Conservation (phyloP, 192 early-diverging fungal genomes). For the Backusella westeae region DNA sequence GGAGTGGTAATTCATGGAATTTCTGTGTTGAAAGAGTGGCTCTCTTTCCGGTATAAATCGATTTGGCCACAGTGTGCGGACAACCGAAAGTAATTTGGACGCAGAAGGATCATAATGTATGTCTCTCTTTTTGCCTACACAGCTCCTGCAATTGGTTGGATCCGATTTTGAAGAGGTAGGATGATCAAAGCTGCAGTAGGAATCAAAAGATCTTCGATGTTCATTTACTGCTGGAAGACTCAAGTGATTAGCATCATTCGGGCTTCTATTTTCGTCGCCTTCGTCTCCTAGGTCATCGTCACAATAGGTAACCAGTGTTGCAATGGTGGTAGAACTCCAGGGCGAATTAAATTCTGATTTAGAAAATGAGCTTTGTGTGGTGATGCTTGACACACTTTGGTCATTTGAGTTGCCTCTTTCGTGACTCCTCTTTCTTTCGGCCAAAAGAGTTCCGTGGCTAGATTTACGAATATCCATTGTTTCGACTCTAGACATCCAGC, state of each 20-base stretch:
- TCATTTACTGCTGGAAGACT: background rate
- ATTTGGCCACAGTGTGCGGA: background rate
- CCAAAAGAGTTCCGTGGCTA: background rate
- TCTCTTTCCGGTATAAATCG: background rate
- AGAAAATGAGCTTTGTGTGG: conserved; percentile 1
- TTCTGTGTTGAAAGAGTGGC: background rate
- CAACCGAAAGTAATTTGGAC: background rate
- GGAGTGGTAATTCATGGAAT: background rate
- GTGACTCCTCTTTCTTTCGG: background rate
- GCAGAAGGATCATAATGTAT: background rate
- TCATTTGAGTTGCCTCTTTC: background rate
- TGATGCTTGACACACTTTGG: background rate
- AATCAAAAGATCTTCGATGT: conserved; percentile 7
- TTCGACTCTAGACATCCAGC: conserved; percentile 6
- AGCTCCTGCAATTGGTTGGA: conserved; percentile 9
- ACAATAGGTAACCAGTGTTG: background rate
- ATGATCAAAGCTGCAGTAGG: conserved; percentile 13
- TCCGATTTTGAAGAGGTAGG: conserved; percentile 13
- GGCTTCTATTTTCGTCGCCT: background rate
- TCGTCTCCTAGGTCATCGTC: background rate
- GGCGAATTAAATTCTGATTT: conserved; percentile 2
- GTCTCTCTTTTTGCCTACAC: background rate
- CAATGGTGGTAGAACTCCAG: conserved; percentile 10
- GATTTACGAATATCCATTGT: background rate
- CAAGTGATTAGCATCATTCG: background rate